These are phyloP conservation scores for Phycomyces blakesleeanus DNA, from an alignment of 192 early-diverging fungal species.

Conservation along the genomic window DNA sequence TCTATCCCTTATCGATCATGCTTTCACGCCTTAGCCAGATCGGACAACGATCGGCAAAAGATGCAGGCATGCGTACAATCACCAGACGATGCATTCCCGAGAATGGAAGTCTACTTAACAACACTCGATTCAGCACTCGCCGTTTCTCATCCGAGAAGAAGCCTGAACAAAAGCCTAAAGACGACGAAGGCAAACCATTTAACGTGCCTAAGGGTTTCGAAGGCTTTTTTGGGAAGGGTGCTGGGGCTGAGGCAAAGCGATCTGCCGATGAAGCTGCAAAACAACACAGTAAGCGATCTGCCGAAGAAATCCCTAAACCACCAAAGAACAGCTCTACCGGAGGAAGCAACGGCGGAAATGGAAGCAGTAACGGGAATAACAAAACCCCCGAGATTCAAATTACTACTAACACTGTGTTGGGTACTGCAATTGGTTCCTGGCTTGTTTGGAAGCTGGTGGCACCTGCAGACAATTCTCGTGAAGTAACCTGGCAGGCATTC, in stretches of 20 bases:
- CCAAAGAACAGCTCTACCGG: background rate
- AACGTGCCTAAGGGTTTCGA: conserved; percentile 68
- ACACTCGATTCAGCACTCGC: conserved; percentile 1
- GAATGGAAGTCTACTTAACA: too few relatives aligned
- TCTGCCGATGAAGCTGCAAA: conserved; percentile 33
- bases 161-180: conserved; percentile 18
- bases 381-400: conserved; percentile 36
- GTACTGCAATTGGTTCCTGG: conserved; percentile 43
- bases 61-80: background rate
- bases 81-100: too few relatives aligned
- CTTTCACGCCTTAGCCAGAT: conserved; percentile 2
- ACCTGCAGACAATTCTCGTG: conserved; percentile 46
- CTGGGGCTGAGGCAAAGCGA: conserved; percentile 27
- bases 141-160: conserved; percentile 20
- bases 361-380: conserved; percentile 1
- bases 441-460: conserved; percentile 47
- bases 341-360: background rate
- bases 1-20: background rate
- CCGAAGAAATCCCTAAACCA: conserved; percentile 25
- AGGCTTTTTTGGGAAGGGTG: conserved; percentile 60
- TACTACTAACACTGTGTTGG: conserved; percentile 42
- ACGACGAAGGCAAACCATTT: conserved; percentile 23
- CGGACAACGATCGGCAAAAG: conserved; percentile 1
- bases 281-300: conserved; percentile 18
- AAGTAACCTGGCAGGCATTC: conserved; percentile 95